phyloP scores from a whole-genome alignment of 139 green algal genomes.

The Yamagishiella unicocca region DNA sequence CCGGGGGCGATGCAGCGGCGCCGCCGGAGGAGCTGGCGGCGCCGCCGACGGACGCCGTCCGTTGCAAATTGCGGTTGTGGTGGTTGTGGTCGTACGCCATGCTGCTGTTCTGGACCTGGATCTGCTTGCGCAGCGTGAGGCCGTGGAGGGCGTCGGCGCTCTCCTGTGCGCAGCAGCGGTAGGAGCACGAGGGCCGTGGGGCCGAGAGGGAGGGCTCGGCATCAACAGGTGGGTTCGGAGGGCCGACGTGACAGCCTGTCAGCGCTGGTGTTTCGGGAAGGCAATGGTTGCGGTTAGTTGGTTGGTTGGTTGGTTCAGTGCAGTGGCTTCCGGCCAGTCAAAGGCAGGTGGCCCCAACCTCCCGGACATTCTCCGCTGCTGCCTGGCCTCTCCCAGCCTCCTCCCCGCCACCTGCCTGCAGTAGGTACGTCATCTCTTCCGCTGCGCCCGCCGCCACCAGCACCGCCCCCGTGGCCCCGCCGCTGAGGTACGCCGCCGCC shows the following conservation, averaged over 20 bases:
- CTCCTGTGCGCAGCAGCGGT: no score
- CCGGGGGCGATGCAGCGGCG: background rate
- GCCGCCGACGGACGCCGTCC: background rate
- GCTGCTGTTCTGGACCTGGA: constrained; percentile 39
- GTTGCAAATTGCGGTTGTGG: background rate
- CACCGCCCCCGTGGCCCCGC: background rate
- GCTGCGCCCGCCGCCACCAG: constrained; percentile 39
- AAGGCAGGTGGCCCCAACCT: no score
- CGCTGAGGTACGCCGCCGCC: constrained; percentile 38
- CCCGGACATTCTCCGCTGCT: no score
- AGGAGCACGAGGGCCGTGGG: no score
- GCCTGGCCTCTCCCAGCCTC: background rate
- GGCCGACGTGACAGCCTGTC: no score
- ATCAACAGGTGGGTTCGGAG: no score
- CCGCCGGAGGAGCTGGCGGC: background rate
- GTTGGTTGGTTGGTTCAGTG: no score
- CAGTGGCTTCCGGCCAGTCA: no score
- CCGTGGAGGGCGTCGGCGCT: constrained; percentile 51
- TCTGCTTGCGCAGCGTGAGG: constrained; percentile 58
- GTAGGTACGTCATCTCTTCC: constrained; percentile 41
- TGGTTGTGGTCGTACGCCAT: background rate
- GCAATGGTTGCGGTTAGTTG: no score
- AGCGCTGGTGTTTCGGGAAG: no score
- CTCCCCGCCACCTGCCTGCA: constrained; percentile 13
- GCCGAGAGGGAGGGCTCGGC: no score